Percentiles rank a stretch among this genome's conserved stretches.
Evolutionary conservation across 2,329 filamentous ascomycete genomes (phyloP).

Genomic region (Aspergillus unguis): DNA sequence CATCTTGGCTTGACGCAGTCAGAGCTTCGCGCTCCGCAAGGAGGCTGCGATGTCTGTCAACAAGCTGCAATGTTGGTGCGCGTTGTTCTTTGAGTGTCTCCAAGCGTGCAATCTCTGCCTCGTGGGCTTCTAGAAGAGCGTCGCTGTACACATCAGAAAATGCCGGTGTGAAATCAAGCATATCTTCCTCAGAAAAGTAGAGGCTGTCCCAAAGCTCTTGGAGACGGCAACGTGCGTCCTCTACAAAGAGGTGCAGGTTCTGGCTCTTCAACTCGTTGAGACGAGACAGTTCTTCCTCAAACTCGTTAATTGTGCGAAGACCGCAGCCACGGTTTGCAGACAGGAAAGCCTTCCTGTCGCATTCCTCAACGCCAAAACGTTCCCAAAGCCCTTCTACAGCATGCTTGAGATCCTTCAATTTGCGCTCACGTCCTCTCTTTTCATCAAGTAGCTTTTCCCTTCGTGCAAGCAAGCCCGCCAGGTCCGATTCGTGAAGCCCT

Average conservation of each 20-base stretch:
- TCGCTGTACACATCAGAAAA: constrained; percentile 98
- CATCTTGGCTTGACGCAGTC: constrained; percentile 87
- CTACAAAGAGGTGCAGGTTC: constrained; percentile 92
- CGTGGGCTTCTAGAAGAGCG: constrained; percentile 88
- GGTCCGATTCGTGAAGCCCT: constrained; percentile 83
- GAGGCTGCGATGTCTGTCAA: constrained; percentile 79
- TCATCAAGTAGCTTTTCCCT: constrained; percentile 83
- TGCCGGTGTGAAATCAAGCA: constrained; percentile 95
- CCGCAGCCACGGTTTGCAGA: constrained; percentile 87
- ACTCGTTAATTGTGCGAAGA: constrained; percentile 89
- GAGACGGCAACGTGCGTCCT: constrained; percentile 84
- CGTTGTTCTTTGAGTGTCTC: constrained; percentile 83
- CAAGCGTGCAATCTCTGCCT: constrained; percentile 80
- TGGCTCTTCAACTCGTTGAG: constrained; percentile 92
- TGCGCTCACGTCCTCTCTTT: constrained; percentile 78
- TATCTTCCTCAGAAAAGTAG: constrained; percentile 96
- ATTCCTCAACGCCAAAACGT: constrained; percentile 76
- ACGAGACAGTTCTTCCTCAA: constrained; percentile 81
- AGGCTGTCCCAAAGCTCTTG: constrained; percentile 94
- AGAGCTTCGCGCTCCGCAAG: constrained; percentile 85
- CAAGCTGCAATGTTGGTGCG: constrained; percentile 73
- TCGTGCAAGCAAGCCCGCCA: constrained; percentile 67
- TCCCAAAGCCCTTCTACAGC: constrained; percentile 88
- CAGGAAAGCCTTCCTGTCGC: constrained; percentile 79
- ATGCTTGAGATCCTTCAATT: constrained; percentile 68